Evolutionary conservation across 208 protist genomes (phyloP).

Genomic region (Tetramitus jugosus): DNA sequence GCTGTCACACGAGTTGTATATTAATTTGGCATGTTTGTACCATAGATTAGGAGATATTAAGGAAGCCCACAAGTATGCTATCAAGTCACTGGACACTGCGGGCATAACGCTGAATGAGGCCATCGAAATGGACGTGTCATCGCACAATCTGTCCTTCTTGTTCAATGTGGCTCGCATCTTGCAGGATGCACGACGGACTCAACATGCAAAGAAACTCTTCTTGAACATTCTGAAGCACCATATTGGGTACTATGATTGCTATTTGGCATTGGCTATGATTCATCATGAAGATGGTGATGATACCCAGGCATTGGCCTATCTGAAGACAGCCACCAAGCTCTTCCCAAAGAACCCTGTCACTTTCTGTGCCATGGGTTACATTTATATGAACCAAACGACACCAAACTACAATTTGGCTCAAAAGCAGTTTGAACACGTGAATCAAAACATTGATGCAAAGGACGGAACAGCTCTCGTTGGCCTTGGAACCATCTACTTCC

Average conservation of each 20-base stretch:
- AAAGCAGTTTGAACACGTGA: slow-evolving; percentile 43
- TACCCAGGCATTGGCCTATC: slow-evolving; percentile 33
- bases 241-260: slow-evolving; percentile 45
- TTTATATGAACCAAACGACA: too few relatives aligned
- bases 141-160: neutral
- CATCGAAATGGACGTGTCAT: too few relatives aligned
- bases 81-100: neutral
- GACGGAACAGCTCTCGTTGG: slow-evolving; percentile 23
- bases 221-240: slow-evolving; percentile 40
- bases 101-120: too few relatives aligned
- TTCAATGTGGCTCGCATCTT: slow-evolving; percentile 8
- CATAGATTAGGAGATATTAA: neutral
- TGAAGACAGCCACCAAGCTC: slow-evolving; percentile 24
- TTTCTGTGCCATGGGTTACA: slow-evolving; percentile 33
- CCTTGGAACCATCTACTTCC: slow-evolving; percentile 36
- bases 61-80: neutral
- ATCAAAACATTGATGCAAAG: slow-evolving; percentile 16
- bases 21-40: slow-evolving; percentile 21
- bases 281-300: slow-evolving; percentile 25
- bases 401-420: too few relatives aligned
- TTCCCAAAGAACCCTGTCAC: slow-evolving; percentile 21
- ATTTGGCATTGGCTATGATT: slow-evolving; percentile 39
- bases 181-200: neutral
- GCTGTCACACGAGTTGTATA: slow-evolving; percentile 14
- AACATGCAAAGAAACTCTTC: slow-evolving; percentile 11